Percentiles rank a stretch among this genome's conserved stretches.
phyloP scores from a whole-genome alignment of 2,329 filamentous ascomycete species.

The Coniochaeta pulveracea region DNA sequence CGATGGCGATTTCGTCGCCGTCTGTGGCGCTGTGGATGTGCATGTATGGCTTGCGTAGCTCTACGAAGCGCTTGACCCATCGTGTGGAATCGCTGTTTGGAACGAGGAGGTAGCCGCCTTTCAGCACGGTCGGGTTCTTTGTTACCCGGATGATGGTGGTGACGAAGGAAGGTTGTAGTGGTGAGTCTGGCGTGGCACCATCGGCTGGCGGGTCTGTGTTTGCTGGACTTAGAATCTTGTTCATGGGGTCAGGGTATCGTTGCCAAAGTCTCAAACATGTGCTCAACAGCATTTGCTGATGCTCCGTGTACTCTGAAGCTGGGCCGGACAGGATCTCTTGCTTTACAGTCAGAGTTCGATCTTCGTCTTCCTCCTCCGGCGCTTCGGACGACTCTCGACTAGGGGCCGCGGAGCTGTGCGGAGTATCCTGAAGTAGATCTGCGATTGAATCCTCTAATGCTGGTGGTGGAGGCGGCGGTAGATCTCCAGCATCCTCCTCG shows the following conservation, averaged over 20 bases:
- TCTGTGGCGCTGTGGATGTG: constrained; percentile 79
- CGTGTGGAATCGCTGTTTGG: constrained; percentile 70
- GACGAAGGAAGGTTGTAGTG: constrained; percentile 51
- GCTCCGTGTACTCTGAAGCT: constrained; percentile 31
- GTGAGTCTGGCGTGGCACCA: constrained; percentile 38
- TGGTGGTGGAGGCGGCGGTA: constrained; percentile 16
- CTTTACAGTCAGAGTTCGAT: constrained; percentile 7
- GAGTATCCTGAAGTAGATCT: constrained; percentile 46
- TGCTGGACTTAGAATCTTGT: constrained; percentile 42
- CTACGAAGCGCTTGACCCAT: constrained; percentile 89
- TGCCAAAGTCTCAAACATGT: constrained; percentile 56
- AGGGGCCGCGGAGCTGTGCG: constrained; percentile 20
- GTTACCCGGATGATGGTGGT: constrained; percentile 66
- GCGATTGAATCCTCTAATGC: constrained; percentile 34
- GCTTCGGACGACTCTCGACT: constrained; percentile 11
- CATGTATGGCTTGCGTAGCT: constrained; percentile 81
- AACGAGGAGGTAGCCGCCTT: constrained; percentile 78
- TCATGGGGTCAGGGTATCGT: constrained; percentile 43
- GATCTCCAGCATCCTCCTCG: constrained; percentile 26
- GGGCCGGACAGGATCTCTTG: constrained; percentile 8
- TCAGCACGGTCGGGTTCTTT: constrained; percentile 73
- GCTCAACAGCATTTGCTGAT: constrained; percentile 34
- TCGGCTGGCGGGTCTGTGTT: constrained; percentile 61
- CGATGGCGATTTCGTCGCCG: constrained; percentile 81
- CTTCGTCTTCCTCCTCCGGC: constrained; percentile 19